Percentiles rank a stretch among this genome's conserved stretches.
Evolutionary conservation across 2,329 filamentous ascomycete genomes (phyloP).

Genomic region (Alternaria sp.): DNA sequence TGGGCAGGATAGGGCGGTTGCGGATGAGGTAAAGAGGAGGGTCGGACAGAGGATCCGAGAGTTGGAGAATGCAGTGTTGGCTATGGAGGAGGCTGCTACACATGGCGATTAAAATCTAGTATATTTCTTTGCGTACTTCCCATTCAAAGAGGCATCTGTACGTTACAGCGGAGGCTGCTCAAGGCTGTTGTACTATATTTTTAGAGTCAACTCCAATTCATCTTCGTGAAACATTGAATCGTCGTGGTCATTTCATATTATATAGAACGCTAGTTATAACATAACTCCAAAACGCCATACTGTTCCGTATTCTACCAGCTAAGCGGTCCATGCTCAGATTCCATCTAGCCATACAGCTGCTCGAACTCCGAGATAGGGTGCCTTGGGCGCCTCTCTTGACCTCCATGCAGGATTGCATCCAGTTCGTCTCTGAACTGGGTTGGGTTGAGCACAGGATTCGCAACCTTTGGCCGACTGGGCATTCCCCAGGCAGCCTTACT

Average conservation of each 20-base stretch:
- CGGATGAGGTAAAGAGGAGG: conserved; percentile 61
- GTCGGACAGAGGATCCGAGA: conserved; percentile 63
- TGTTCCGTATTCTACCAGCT: background rate
- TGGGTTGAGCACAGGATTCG: background rate
- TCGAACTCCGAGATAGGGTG: conserved; percentile 12
- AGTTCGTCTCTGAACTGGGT: conserved; percentile 33
- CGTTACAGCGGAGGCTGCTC: background rate
- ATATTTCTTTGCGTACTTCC: background rate
- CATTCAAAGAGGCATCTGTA: background rate
- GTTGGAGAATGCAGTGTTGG: conserved; percentile 61
- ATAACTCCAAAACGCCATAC: background rate
- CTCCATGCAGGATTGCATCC: conserved; percentile 32
- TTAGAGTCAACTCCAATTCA: conserved; percentile 1
- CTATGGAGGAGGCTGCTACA: conserved; percentile 61
- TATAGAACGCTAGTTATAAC: background rate
- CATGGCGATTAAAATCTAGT: conserved; percentile 55
- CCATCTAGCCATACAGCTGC: conserved; percentile 1
- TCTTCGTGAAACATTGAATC: background rate
- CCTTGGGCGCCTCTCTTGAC: conserved; percentile 9
- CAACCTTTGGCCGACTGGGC: conserved; percentile 7
- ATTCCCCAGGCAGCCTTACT: conserved; percentile 1
- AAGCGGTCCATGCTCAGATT: background rate
- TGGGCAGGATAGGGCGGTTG: conserved; percentile 53
- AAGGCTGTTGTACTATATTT: background rate
- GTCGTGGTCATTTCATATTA: conserved; percentile 1